Conservation (phyloP, 1,284 basidiomycete genomes). For the Gomphus bonarii region DNA sequence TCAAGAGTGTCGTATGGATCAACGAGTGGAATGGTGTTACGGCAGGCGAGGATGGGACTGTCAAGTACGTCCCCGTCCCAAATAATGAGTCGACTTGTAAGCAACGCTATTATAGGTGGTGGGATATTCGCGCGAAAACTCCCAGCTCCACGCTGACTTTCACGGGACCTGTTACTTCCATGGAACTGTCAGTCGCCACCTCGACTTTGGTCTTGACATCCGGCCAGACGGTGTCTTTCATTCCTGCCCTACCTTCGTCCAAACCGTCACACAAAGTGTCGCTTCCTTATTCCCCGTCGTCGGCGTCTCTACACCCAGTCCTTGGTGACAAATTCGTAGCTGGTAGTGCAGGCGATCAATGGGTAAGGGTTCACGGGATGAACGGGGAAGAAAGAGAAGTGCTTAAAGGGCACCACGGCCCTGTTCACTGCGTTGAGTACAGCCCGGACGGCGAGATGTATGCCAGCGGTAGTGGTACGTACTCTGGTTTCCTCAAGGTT, state of each 20-base stretch:
- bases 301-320: constrained; percentile 87
- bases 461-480: constrained; percentile 87
- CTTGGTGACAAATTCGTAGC: constrained; percentile 86
- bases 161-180: constrained; percentile 77
- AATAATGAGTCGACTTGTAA: neutral
- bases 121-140: constrained; percentile 80
- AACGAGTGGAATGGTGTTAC: constrained; percentile 79
- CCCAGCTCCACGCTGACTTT: constrained; percentile 68
- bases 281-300: constrained; percentile 78
- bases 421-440: constrained; percentile 89
- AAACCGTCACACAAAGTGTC: constrained; percentile 54
- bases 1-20: constrained; percentile 92
- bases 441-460: constrained; percentile 98
- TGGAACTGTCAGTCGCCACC: constrained; percentile 84
- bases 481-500: constrained; percentile 11
- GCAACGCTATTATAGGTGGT: constrained; percentile 57
- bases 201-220: constrained; percentile 84
- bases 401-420: constrained; percentile 95
- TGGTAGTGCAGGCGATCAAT: constrained; percentile 85
- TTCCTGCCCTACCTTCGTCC: constrained; percentile 52
- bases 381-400: constrained; percentile 87
- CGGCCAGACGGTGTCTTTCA: constrained; percentile 87
- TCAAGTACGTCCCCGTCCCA: constrained; percentile 55
- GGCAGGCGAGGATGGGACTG: constrained; percentile 83
- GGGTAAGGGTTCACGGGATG: constrained; percentile 91